Conservation (phyloP, 2,329 filamentous ascomycete genomes). For the Fusarium sp. region DNA sequence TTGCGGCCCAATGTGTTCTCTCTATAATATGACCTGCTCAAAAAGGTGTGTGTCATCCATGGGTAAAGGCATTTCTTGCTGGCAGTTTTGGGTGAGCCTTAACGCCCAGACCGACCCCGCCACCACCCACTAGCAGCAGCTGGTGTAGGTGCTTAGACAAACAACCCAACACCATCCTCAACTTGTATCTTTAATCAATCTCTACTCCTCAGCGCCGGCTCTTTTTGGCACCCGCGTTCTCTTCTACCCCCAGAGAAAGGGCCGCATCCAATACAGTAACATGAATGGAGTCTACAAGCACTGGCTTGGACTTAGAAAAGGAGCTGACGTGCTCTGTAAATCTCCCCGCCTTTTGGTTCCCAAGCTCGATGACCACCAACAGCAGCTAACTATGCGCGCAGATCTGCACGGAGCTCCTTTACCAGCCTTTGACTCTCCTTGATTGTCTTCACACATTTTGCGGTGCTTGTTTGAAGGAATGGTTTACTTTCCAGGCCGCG, state of each 20-base stretch:
- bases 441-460: constrained; percentile 97
- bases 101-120: constrained; percentile 38
- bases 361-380: constrained; percentile 16
- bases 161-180: constrained; percentile 31
- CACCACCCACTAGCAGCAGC: constrained; percentile 34
- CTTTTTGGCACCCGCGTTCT: constrained; percentile 12
- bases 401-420: constrained; percentile 97
- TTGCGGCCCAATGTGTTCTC: constrained; percentile 11
- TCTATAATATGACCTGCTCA: neutral
- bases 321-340: constrained; percentile 93
- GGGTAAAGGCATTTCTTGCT: constrained; percentile 24
- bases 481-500: constrained; percentile 85
- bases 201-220: constrained; percentile 21
- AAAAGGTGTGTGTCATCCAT: constrained; percentile 15
- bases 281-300: constrained; percentile 65
- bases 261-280: constrained; percentile 33
- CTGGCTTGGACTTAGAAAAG: constrained; percentile 81
- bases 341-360: constrained; percentile 32
- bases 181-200: constrained; percentile 25
- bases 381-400: constrained; percentile 53
- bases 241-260: constrained; percentile 29
- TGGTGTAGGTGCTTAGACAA: constrained; percentile 12
- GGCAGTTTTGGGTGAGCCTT: constrained; percentile 16
- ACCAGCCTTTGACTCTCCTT: constrained; percentile 89
- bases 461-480: constrained; percentile 93